phyloP scores from a whole-genome alignment of 768 basidiomycete genomes.

The Trametopsis cervina region DNA sequence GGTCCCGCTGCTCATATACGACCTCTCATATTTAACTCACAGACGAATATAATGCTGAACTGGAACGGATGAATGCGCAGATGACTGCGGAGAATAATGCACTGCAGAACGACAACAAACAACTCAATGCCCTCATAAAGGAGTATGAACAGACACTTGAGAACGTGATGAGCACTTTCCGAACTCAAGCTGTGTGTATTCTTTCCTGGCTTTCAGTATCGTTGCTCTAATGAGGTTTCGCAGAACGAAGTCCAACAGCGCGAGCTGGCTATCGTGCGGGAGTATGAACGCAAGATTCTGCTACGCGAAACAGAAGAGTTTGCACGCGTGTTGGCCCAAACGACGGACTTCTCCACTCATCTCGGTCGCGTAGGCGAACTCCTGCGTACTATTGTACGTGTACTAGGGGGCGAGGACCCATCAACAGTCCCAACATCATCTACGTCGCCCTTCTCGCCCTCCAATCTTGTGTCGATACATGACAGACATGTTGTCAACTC shows the following conservation, averaged over 20 bases:
- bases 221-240: neutral
- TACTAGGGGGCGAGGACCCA: slow-evolving; percentile 58
- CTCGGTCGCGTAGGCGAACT: slow-evolving; percentile 63
- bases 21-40: slow-evolving; percentile 5
- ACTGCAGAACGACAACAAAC: slow-evolving; percentile 92
- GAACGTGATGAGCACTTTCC: slow-evolving; percentile 87
- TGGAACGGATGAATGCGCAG: slow-evolving; percentile 81
- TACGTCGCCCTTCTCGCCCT: neutral
- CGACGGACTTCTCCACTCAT: slow-evolving; percentile 59
- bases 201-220: neutral
- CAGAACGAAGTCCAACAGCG: slow-evolving; percentile 92
- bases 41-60: slow-evolving; percentile 88
- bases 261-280: slow-evolving; percentile 81
- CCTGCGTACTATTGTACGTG: slow-evolving; percentile 64
- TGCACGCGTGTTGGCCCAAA: slow-evolving; percentile 47
- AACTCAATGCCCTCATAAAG: slow-evolving; percentile 82
- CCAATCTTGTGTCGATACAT: neutral
- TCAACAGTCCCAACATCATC: slow-evolving; percentile 12
- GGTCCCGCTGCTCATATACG: neutral
- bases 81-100: slow-evolving; percentile 79
- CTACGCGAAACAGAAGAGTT: slow-evolving; percentile 65
- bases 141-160: slow-evolving; percentile 98
- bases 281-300: slow-evolving; percentile 85
- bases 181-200: slow-evolving; percentile 78
- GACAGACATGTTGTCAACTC: neutral